Percentiles rank a stretch among this genome's conserved stretches.
Evolutionary conservation across 192 early-diverging fungal species (phyloP).

Genomic region (Pecoramyces ruminantium): DNA sequence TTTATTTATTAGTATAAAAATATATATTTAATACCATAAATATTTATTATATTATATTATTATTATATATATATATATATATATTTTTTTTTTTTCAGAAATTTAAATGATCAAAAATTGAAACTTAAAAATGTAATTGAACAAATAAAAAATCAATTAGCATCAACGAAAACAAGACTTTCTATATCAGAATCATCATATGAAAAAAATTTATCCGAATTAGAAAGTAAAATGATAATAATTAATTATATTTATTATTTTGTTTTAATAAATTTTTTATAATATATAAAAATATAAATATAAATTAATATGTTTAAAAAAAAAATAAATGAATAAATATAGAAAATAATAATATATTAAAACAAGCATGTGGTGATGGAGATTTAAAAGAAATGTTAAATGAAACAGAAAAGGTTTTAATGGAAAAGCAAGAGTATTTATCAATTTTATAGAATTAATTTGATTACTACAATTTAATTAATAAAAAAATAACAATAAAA

Average conservation of each 20-base stretch:
- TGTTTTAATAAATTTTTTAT: too few species aligned
- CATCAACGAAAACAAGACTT: neutral
- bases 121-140: neutral
- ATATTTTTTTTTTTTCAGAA: neutral
- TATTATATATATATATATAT: too few species aligned
- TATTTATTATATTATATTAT: too few species aligned
- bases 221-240: neutral
- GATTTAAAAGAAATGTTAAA: conserved; percentile 12
- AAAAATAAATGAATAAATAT: neutral
- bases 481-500: too few species aligned
- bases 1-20: too few species aligned
- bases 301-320: too few species aligned
- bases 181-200: neutral
- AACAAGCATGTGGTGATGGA: conserved; percentile 3
- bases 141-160: neutral
- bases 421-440: conserved; percentile 14
- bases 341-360: conserved; percentile 1
- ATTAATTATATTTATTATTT: too few species aligned
- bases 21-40: too few species aligned
- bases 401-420: conserved; percentile 13
- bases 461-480: too few species aligned
- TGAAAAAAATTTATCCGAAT: neutral
- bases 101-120: neutral
- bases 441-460: too few species aligned
- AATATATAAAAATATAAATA: too few species aligned